Conservation (phyloP, 2,329 filamentous ascomycete species). For the Nigrospora sphaerica region DNA sequence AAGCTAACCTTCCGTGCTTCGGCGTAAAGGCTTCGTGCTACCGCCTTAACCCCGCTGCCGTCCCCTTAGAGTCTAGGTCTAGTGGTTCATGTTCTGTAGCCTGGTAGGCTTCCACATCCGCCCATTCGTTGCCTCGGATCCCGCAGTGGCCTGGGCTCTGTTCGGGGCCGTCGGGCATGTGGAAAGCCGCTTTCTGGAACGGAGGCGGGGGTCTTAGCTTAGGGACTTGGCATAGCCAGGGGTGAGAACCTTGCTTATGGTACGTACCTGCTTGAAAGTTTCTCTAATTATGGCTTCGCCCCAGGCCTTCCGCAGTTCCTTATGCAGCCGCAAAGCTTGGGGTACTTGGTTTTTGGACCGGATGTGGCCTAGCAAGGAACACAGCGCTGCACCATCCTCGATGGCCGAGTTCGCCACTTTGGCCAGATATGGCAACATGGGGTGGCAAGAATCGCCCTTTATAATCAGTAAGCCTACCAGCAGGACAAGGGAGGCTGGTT, state of each 20-base stretch:
- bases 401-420: conserved; percentile 62
- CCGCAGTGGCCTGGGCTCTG: conserved; percentile 53
- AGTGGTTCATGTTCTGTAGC: too few species aligned
- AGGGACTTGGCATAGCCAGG: neutral
- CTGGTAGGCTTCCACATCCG: too few species aligned
- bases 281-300: conserved; percentile 51
- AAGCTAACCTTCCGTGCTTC: too few species aligned
- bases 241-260: too few species aligned
- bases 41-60: too few species aligned
- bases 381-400: conserved; percentile 62
- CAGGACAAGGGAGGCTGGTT: conserved; percentile 13
- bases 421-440: conserved; percentile 56
- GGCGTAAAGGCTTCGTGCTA: too few species aligned
- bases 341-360: conserved; percentile 36
- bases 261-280: conserved; percentile 43
- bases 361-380: conserved; percentile 47
- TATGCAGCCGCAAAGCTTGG: conserved; percentile 35
- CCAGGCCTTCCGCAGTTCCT: conserved; percentile 38
- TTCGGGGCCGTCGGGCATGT: conserved; percentile 46
- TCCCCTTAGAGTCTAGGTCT: too few species aligned
- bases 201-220: neutral
- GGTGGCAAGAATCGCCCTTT: conserved; percentile 55
- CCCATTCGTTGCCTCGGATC: too few species aligned
- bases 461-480: conserved; percentile 11
- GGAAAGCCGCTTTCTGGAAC: conserved; percentile 39